Evolutionary conservation across 208 protist genomes (phyloP), one percentile per base, ranked within the genome.

Genomic region (Polymyxa betae): DNA sequence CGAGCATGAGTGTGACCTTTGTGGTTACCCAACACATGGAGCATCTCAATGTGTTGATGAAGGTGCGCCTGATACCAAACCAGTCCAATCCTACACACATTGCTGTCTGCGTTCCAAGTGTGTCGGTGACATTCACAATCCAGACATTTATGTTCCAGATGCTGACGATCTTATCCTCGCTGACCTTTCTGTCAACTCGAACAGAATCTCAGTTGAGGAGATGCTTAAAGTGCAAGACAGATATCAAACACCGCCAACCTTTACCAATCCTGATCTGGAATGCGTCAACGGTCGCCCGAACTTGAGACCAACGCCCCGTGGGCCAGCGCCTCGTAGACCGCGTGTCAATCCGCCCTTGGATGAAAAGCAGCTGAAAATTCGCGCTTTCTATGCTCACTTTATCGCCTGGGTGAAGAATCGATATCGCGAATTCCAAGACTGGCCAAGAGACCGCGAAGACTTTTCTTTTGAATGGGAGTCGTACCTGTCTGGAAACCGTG

Each of bases 81-180:
- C n/a, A n/a, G 5, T 60, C 5, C 49, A 60, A 24, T 82, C 72
- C n/a, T 82, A 82, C n/a, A 43, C n/a, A 43, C 72, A 82, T 43
- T 82, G 72, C 72, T 82, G 72, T 43, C 72, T 82, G n/a, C 72
- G 72, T 20, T 82, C 72, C 5, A 82, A 82, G 40, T 82, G 72
- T 82, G 72, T 82, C 72, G 72, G 72, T 43, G 72, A 82, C n/a
- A 40, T 12, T 20, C 72, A 82, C n/a, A 82, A 82, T n/a, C 72
- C 72, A n/a, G 72, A 82, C 35, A n/a, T 82, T 20, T 16, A 5
- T 45, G 72, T 82, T 20, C 12, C n/a, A 35, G 72, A 82, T 43
- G n/a, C 40, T n/a, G 16, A 82, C n/a, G 72, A 82, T 20, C 5
- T 43, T 35, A 5, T 82, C 40, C 72, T 82, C 5, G 16, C 16